These are phyloP conservation scores for Teunomyces kruisii DNA, from an alignment of 805 yeast genomes.

Conservation along the genomic window DNA sequence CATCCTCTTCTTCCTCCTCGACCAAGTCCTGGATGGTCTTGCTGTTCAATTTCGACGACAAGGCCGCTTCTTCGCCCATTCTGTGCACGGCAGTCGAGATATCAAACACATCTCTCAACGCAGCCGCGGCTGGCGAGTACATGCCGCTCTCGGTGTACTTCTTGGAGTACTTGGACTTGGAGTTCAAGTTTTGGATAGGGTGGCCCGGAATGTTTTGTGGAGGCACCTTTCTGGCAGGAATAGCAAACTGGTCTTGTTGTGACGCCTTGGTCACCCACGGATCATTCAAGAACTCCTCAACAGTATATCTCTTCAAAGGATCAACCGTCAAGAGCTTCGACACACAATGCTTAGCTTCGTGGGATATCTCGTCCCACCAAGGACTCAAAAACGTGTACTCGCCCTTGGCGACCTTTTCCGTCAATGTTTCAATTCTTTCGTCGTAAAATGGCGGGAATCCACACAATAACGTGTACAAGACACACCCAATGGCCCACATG, in stretches of 20 bases:
- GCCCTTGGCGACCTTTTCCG: conserved; percentile 78
- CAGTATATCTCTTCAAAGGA: conserved; percentile 64
- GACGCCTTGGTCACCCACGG: conserved; percentile 61
- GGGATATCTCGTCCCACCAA: conserved; percentile 86
- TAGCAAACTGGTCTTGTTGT: neutral
- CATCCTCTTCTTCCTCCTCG: conserved; percentile 40
- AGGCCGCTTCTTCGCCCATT: conserved; percentile 63
- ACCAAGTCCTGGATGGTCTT: conserved; percentile 24
- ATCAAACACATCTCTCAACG: conserved; percentile 83
- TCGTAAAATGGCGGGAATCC: conserved; percentile 98
- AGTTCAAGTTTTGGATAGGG: conserved; percentile 25
- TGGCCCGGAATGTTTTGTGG: conserved; percentile 17
- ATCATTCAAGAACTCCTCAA: conserved; percentile 68
- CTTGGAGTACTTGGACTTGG: conserved; percentile 20
- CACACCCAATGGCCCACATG: conserved; percentile 99
- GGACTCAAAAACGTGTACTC: conserved; percentile 74
- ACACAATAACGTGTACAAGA: conserved; percentile 85
- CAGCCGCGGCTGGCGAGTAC: conserved; percentile 74
- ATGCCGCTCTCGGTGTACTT: conserved; percentile 28
- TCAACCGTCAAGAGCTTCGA: conserved; percentile 67
- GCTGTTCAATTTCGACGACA: conserved; percentile 18
- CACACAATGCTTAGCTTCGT: conserved; percentile 69
- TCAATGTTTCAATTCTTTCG: conserved; percentile 69
- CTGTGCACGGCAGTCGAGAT: conserved; percentile 85
- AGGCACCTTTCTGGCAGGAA: conserved; percentile 3